These are phyloP conservation scores for Avena atlantica DNA, from an alignment of 176 grass and related monocot species.

Conservation along the genomic window DNA sequence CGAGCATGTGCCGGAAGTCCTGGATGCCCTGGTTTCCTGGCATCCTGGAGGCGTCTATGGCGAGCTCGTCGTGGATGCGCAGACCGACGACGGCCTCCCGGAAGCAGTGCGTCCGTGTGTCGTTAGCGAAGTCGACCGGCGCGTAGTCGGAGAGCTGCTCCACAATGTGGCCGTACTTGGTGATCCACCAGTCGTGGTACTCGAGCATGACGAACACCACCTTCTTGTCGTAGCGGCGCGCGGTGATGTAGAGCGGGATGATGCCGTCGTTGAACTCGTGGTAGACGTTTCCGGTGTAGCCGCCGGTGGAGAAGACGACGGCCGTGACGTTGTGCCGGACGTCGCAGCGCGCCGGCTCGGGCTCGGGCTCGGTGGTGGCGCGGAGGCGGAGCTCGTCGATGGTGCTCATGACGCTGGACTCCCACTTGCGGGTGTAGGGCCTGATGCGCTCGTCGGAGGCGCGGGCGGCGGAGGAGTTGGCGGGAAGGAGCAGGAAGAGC, in stretches of 20 bases:
- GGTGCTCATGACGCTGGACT: constrained; percentile 69
- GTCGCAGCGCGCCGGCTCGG: constrained; percentile 33
- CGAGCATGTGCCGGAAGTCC: constrained; percentile 65
- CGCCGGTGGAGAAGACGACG: constrained; percentile 82
- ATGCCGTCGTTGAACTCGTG: constrained; percentile 91
- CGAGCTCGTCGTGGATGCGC: constrained; percentile 78
- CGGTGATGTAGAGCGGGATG: constrained; percentile 83
- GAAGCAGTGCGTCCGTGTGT: constrained; percentile 74
- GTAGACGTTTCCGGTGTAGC: constrained; percentile 87
- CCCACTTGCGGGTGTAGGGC: constrained; percentile 85
- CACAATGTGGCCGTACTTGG: constrained; percentile 61
- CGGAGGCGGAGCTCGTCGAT: constrained; percentile 76
- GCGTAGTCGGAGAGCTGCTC: constrained; percentile 59
- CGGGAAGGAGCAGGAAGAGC: constrained; percentile 27
- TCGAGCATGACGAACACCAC: constrained; percentile 77
- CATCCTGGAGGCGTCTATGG: constrained; percentile 54
- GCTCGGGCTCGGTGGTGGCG: neutral
- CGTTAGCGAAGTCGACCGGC: constrained; percentile 58
- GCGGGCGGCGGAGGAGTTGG: neutral
- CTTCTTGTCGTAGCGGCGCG: constrained; percentile 51
- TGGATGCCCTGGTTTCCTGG: constrained; percentile 44
- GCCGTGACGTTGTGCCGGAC: constrained; percentile 61
- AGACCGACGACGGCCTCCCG: constrained; percentile 63
- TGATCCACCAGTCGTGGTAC: constrained; percentile 83
- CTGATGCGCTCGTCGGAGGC: constrained; percentile 38